phyloP scores from a whole-genome alignment of 208 protist species.

The Leishmania tarentolae region DNA sequence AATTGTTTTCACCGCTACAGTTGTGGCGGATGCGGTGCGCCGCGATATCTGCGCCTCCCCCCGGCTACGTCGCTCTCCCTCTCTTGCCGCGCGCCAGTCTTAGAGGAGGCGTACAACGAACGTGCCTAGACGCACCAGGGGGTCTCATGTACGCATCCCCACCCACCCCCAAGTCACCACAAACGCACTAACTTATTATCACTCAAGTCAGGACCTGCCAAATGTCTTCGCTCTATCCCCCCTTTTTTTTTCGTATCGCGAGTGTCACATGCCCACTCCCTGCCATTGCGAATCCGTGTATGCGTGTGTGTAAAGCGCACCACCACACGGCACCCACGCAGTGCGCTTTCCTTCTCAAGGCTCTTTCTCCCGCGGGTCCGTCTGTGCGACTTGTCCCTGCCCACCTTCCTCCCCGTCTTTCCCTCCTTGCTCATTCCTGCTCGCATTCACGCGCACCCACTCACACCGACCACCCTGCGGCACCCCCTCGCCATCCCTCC shows the following conservation, averaged over 20 bases:
- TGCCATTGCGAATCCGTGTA: not conserved
- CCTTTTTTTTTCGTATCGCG: not conserved
- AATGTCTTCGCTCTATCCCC: not conserved
- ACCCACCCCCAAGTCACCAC: not conserved
- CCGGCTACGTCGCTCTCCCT: not conserved
- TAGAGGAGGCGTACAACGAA: not conserved
- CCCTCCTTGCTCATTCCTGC: not conserved
- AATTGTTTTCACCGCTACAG: not conserved
- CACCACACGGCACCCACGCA: not conserved
- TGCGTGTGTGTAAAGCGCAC: not conserved
- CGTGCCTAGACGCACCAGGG: not conserved
- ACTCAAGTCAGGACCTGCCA: not conserved
- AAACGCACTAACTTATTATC: not conserved
- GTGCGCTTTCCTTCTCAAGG: not conserved
- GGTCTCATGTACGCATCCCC: not conserved
- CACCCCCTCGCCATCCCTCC: not conserved
- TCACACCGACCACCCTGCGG: not conserved
- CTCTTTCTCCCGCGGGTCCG: constrained; percentile 5
- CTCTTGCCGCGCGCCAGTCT: not conserved
- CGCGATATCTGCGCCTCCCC: not conserved
- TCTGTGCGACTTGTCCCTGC: not conserved
- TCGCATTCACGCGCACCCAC: constrained; percentile 1
- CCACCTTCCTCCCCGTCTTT: not conserved
- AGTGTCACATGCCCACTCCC: not conserved
- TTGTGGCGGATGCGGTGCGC: not conserved